Percentiles rank a stretch among this genome's conserved stretches.
Conservation (phyloP, 768 basidiomycete genomes). For the Grammothele lineata region DNA sequence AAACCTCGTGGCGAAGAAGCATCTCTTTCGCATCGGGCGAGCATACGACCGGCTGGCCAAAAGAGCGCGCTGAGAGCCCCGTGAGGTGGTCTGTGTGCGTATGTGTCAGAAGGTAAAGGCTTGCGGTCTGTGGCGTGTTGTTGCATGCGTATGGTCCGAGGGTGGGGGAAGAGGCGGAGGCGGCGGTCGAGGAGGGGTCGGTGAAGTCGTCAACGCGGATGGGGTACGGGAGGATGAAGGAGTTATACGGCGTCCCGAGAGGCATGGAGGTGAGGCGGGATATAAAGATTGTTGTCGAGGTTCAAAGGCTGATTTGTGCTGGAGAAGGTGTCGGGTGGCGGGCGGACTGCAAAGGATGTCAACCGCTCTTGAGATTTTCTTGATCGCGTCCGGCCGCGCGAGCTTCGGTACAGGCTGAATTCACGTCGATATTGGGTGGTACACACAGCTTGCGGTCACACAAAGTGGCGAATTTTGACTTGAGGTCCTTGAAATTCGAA, state of each 20-base stretch:
- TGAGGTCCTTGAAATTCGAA: too few relatives aligned
- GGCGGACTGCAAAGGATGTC: too few relatives aligned
- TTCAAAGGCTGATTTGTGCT: too few relatives aligned
- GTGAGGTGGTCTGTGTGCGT: slow-evolving; percentile 86
- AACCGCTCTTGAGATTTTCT: too few relatives aligned
- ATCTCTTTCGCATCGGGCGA: slow-evolving; percentile 84
- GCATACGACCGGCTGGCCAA: slow-evolving; percentile 70
- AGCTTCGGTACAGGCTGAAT: too few relatives aligned
- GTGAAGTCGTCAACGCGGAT: slow-evolving; percentile 89
- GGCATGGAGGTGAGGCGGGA: slow-evolving; percentile 55
- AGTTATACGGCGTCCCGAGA: slow-evolving; percentile 69
- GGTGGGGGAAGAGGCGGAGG: slow-evolving; percentile 7
- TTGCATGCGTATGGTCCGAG: not conserved
- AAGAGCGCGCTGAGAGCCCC: slow-evolving; percentile 73
- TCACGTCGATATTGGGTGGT: too few relatives aligned
- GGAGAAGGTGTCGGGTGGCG: too few relatives aligned
- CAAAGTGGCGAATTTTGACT: too few relatives aligned
- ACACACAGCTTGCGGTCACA: too few relatives aligned
- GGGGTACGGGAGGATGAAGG: slow-evolving; percentile 69
- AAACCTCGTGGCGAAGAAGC: slow-evolving; percentile 74
- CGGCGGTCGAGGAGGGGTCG: slow-evolving; percentile 22
- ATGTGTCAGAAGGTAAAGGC: slow-evolving; percentile 78
- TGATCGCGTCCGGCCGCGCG: too few relatives aligned
- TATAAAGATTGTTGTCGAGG: not conserved
- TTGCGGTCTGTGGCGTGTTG: slow-evolving; percentile 20